Evolutionary conservation across 2,329 filamentous ascomycete genomes (phyloP).

Genomic region (Sclerotiophoma versabilis): DNA sequence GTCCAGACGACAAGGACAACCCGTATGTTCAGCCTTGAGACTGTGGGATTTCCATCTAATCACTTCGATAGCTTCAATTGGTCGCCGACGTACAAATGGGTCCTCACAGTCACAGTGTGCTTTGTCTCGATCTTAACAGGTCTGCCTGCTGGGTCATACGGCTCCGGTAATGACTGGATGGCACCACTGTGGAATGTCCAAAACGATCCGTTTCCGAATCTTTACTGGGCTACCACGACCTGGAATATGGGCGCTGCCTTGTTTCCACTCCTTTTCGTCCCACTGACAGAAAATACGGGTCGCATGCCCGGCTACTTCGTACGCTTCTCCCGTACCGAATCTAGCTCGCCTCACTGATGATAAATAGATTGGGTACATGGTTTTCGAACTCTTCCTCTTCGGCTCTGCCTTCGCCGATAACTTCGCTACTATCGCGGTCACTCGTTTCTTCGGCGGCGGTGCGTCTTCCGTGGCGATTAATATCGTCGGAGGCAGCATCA

Average conservation of each 20-base stretch:
- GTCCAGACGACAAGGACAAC: slow-evolving; percentile 34
- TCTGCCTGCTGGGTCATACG: slow-evolving; percentile 52
- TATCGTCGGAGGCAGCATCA: slow-evolving; percentile 42
- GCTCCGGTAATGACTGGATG: slow-evolving; percentile 45
- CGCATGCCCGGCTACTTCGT: slow-evolving; percentile 56
- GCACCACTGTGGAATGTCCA: slow-evolving; percentile 46
- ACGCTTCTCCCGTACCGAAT: not conserved
- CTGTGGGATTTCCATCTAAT: no score
- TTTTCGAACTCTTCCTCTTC: slow-evolving; percentile 52
- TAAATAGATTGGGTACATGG: slow-evolving; percentile 45
- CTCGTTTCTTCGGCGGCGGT: slow-evolving; percentile 54
- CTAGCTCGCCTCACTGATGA: not conserved
- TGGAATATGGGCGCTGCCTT: slow-evolving; percentile 53
- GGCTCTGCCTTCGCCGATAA: slow-evolving; percentile 54
- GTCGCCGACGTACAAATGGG: slow-evolving; percentile 51
- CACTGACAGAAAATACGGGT: slow-evolving; percentile 53
- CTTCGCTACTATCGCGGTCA: slow-evolving; percentile 54
- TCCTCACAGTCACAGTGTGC: slow-evolving; percentile 51
- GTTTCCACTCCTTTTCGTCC: slow-evolving; percentile 51
- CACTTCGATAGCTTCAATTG: slow-evolving; percentile 49
- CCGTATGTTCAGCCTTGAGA: slow-evolving; percentile 19
- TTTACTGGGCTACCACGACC: slow-evolving; percentile 49
- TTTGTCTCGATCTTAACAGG: slow-evolving; percentile 54
- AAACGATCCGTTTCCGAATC: slow-evolving; percentile 47
- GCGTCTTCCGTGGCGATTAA: slow-evolving; percentile 54